Base-by-base conservation (phyloP, 2,329 filamentous ascomycete genomes). In the Shiraia sp. region DNA sequence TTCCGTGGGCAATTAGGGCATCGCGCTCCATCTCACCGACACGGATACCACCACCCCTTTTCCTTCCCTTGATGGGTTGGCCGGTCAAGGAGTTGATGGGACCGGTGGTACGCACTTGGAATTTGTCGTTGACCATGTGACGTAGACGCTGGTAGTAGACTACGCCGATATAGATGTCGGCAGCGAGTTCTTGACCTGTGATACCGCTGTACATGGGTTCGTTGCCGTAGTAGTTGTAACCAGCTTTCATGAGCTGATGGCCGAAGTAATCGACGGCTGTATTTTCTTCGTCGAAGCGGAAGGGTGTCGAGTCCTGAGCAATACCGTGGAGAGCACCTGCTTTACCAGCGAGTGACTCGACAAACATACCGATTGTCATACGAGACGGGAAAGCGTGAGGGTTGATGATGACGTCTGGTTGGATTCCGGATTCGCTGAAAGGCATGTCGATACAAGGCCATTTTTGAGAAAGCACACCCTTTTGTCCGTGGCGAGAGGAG, bases 81-180 rank as follows among this genome's bases (percentile, higher is more conserved):
- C 92, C 91, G 0, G 92, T 97, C 12, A 93, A 83, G 16, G 86
- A 82, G 40, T 93, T 93, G 30, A 96, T 87, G 1, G 91, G 91
- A 40, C 93, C 93, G 0, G 93, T 97, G 2, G 93, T 97, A 71
- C 93, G 85, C 41, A 97, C 93, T 72, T 99, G 93, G 79, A 88
- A 99, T 74, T 99, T 99, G 73, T 99, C 93, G 80, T 96, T 97
- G 42, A 99, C 93, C 93, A 99, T 99, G 85, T 99, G 93, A 69
- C 93, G 81, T 47, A 99, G 80, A 70, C 93, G 86, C 74, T 99
- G 93, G 78, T 99, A 99, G 79, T 97, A 97, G 47, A 99, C 93
- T 9, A 96, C 85, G 32, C 93, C 93, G 45, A 97, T 83, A 74
- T 95, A 99, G 63, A 99, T 97, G 67, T 99, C 93, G 6, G 90